Conservation (phyloP, 2,329 filamentous ascomycete species). For the Knoxdaviesia proteae region DNA sequence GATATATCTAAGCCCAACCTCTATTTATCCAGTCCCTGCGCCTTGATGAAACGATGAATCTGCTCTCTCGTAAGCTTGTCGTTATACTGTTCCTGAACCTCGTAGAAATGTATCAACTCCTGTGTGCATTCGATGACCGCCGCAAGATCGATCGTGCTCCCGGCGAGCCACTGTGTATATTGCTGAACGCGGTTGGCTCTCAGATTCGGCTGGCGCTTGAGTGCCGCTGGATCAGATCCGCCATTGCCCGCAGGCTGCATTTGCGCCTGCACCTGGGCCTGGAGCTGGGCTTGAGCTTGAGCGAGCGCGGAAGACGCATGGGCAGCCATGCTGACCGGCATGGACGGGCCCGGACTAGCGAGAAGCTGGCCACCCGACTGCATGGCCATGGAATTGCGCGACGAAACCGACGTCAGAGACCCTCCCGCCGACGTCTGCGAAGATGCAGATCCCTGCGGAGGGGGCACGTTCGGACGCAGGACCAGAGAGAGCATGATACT, state of each 20-base stretch:
- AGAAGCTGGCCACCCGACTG: conserved; percentile 9
- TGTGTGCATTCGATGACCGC: conserved; percentile 77
- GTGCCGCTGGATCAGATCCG: background rate
- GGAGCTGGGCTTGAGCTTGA: conserved; percentile 5
- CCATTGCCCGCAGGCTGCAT: background rate
- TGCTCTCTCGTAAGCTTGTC: conserved; percentile 37
- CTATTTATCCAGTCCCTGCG: conserved; percentile 31
- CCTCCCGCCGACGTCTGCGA: background rate
- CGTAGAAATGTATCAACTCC: conserved; percentile 78
- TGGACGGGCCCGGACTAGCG: conserved; percentile 5
- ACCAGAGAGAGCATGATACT: conserved; percentile 72
- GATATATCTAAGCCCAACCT: too few species aligned
- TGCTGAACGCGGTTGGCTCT: conserved; percentile 29
- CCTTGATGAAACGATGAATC: conserved; percentile 38
- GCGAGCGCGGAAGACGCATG: conserved; percentile 17
- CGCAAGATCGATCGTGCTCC: conserved; percentile 68
- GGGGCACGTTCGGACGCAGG: conserved; percentile 35
- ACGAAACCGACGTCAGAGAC: too few species aligned
- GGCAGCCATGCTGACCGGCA: conserved; percentile 15
- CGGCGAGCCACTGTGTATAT: conserved; percentile 60
- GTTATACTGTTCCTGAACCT: conserved; percentile 41
- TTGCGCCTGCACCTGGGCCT: background rate
- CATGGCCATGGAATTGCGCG: too few species aligned
- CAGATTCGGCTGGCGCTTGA: conserved; percentile 2
- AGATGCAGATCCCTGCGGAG: conserved; percentile 3